Evolutionary conservation across 768 basidiomycete genomes (phyloP).

Genomic region (Kondoa malvinella): DNA sequence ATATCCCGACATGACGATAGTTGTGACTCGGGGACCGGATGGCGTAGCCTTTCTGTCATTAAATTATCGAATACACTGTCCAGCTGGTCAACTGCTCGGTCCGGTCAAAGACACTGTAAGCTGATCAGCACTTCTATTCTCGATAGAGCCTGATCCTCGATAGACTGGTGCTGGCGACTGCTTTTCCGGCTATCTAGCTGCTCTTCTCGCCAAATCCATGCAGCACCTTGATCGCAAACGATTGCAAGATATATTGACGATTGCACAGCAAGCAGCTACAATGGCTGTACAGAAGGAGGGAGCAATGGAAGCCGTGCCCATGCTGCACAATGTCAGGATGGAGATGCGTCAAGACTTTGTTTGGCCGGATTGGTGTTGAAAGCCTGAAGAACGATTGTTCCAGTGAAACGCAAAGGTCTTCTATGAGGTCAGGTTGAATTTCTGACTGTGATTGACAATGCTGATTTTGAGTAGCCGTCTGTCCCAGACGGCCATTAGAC

Average conservation of each 20-base stretch:
- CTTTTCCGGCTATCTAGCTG: constrained; percentile 23
- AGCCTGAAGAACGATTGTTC: too few species aligned
- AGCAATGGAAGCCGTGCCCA: constrained; percentile 25
- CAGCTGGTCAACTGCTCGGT: constrained; percentile 1
- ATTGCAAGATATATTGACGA: constrained; percentile 7
- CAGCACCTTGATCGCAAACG: neutral
- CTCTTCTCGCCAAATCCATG: constrained; percentile 20
- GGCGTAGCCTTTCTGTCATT: constrained; percentile 7
- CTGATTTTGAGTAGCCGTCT: too few species aligned
- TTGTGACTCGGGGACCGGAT: constrained; percentile 13
- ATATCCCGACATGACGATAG: constrained; percentile 11
- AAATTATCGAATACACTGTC: neutral
- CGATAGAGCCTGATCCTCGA: neutral
- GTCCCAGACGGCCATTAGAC: too few species aligned
- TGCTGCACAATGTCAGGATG: too few species aligned
- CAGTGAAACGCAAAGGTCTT: too few species aligned
- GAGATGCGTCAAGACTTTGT: too few species aligned
- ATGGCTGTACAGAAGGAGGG: constrained; percentile 27
- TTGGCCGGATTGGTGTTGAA: too few species aligned
- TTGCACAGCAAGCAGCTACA: constrained; percentile 24
- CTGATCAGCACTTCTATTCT: neutral
- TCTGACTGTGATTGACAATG: too few species aligned
- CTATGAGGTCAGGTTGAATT: too few species aligned
- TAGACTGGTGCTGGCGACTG: constrained; percentile 29
- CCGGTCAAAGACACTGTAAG: constrained; percentile 12